These are phyloP conservation scores for Fonsecaea nubica DNA, from an alignment of 2,329 filamentous ascomycete species.

Conservation along the genomic window DNA sequence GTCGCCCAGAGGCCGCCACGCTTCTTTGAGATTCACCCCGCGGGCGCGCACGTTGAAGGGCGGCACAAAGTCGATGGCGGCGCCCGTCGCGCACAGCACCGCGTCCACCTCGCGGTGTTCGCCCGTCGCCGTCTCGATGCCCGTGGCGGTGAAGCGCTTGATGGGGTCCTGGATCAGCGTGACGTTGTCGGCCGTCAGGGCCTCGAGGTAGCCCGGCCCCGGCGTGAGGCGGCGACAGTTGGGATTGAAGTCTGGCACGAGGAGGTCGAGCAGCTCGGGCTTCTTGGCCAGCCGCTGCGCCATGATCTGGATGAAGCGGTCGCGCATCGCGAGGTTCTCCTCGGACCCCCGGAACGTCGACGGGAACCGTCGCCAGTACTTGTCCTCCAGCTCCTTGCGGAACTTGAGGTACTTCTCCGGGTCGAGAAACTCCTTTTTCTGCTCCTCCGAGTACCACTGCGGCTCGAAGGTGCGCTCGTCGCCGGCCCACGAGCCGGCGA, in stretches of 20 bases:
- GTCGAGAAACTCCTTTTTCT: conserved; percentile 38
- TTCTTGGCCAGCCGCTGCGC: conserved; percentile 40
- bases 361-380: conserved; percentile 41
- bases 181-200: conserved; percentile 67
- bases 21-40: conserved; percentile 39
- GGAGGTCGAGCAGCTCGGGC: conserved; percentile 45
- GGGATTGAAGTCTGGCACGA: conserved; percentile 51
- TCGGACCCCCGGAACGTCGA: conserved; percentile 35
- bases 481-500: conserved; percentile 46
- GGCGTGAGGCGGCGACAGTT: conserved; percentile 60
- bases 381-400: conserved; percentile 45
- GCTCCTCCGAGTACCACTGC: conserved; percentile 39
- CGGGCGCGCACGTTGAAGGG: conserved; percentile 45
- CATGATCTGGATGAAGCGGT: conserved; percentile 37
- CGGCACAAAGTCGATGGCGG: conserved; percentile 45
- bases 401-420: conserved; percentile 42
- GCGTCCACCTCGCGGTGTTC: conserved; percentile 38
- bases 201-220: conserved; percentile 71
- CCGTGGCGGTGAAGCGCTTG: conserved; percentile 63
- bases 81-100: conserved; percentile 49
- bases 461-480: conserved; percentile 35
- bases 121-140: conserved; percentile 44
- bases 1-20: conserved; percentile 41
- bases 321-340: conserved; percentile 34
- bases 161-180: conserved; percentile 65